phyloP scores from a whole-genome alignment of 2,329 filamentous ascomycete genomes.

The Clonostachys chloroleuca region DNA sequence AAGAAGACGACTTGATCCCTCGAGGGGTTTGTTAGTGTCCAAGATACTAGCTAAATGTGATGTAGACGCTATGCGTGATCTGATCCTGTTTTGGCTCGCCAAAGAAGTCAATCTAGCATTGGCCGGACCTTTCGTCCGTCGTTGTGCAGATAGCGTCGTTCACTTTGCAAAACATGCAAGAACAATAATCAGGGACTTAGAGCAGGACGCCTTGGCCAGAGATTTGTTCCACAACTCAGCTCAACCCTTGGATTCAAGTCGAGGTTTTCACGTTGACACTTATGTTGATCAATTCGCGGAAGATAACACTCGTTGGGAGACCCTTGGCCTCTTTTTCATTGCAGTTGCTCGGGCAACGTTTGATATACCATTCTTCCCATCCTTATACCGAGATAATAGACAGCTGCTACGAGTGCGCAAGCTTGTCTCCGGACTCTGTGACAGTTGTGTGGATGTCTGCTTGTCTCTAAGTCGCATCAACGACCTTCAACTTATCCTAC shows the following conservation, averaged over 20 bases:
- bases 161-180: too few relatives aligned
- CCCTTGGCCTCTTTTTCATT: conserved; percentile 12
- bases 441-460: conserved; percentile 12
- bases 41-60: conserved; percentile 1
- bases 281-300: too few relatives aligned
- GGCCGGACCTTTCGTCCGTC: conserved; percentile 1
- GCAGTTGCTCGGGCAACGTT: conserved; percentile 12
- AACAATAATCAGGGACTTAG: conserved; percentile 2
- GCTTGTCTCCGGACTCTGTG: conserved; percentile 9
- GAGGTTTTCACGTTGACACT: too few relatives aligned
- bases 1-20: neutral
- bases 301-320: conserved; percentile 11
- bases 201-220: conserved; percentile 1
- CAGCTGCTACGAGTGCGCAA: conserved; percentile 6
- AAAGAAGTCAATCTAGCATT: conserved; percentile 2
- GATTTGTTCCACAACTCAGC: conserved; percentile 1
- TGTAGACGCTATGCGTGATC: neutral
- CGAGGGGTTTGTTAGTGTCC: neutral
- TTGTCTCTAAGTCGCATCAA: conserved; percentile 25
- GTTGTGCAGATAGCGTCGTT: neutral
- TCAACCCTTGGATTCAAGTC: conserved; percentile 1
- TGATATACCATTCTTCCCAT: conserved; percentile 6
- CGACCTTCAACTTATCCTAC: conserved; percentile 35
- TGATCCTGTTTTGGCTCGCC: too few relatives aligned
- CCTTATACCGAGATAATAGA: conserved; percentile 6